Evolutionary conservation across 1,284 basidiomycete species (phyloP).

Genomic region (Sanghuangporus baumii): DNA sequence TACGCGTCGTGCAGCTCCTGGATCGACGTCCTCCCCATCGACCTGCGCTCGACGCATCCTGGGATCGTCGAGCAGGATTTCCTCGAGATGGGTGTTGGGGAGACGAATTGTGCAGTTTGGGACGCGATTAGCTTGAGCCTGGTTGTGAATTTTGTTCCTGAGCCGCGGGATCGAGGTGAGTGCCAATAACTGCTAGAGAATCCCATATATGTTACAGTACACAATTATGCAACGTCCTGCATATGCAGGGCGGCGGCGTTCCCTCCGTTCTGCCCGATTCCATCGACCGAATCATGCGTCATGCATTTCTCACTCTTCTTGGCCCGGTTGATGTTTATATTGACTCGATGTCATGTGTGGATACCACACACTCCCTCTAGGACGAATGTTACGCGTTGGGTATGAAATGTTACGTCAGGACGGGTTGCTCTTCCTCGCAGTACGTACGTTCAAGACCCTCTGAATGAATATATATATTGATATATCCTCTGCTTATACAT

Average conservation of each 20-base stretch:
- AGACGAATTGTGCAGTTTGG: conserved; percentile 47
- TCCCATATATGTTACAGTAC: too few relatives aligned
- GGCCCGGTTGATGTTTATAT: not conserved
- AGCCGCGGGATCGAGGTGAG: conserved; percentile 67
- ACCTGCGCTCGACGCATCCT: conserved; percentile 77
- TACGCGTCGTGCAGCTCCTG: conserved; percentile 60
- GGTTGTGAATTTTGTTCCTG: conserved; percentile 85
- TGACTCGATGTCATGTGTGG: not conserved
- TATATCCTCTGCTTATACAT: not conserved
- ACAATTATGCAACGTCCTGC: too few relatives aligned
- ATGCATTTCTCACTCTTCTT: not conserved
- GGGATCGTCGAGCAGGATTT: conserved; percentile 80
- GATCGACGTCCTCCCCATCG: conserved; percentile 72
- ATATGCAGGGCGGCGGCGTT: too few relatives aligned
- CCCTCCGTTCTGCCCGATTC: not conserved
- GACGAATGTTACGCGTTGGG: conserved; percentile 68
- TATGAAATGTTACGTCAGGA: conserved; percentile 50
- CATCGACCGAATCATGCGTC: not conserved
- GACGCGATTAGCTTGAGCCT: conserved; percentile 78
- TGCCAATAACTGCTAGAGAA: not conserved
- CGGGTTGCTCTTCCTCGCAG: conserved; percentile 70
- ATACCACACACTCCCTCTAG: conserved; percentile 34
- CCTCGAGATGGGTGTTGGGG: conserved; percentile 38
- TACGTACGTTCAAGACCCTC: conserved; percentile 39
- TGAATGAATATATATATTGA: not conserved